A percentile compares a stretch with the other conserved stretches of the same genome.
phyloP scores from a whole-genome alignment of 2,329 filamentous ascomycete genomes.

The Aspergillus japonicus region DNA sequence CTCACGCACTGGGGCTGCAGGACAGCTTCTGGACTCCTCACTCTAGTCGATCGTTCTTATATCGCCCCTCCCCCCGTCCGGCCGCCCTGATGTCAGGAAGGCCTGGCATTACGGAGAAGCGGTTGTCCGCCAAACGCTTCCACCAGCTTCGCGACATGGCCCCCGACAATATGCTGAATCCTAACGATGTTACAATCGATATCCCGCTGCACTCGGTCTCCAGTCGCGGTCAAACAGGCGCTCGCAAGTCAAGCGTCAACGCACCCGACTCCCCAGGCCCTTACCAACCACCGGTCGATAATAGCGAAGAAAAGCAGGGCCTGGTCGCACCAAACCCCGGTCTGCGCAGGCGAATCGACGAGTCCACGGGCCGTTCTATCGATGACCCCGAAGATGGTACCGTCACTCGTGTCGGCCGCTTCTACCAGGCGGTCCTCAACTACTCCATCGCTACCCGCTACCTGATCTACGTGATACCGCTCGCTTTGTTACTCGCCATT shows the following conservation, averaged over 20 bases:
- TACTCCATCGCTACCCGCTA: conserved; percentile 65
- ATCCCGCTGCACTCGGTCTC: conserved; percentile 60
- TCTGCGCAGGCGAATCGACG: conserved; percentile 36
- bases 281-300: conserved; percentile 26
- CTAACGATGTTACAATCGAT: conserved; percentile 58
- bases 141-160: conserved; percentile 39
- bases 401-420: conserved; percentile 57
- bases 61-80: neutral
- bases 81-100: conserved; percentile 31
- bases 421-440: conserved; percentile 62
- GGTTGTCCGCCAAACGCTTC: conserved; percentile 48
- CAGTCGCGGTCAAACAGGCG: conserved; percentile 48
- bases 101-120: conserved; percentile 39
- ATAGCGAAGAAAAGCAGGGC: conserved; percentile 34
- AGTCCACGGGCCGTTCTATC: conserved; percentile 31
- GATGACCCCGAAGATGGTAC: conserved; percentile 53
- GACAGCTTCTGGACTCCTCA: conserved; percentile 2
- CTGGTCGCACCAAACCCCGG: conserved; percentile 21
- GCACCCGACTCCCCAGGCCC: conserved; percentile 33
- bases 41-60: neutral
- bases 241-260: conserved; percentile 40
- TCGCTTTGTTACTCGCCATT: conserved; percentile 59
- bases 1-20: conserved; percentile 5
- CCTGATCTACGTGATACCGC: conserved; percentile 60
- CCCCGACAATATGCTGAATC: conserved; percentile 44